Evolutionary conservation across 306 rosid genomes (phyloP), one percentile per base, ranked within the genome.

Genomic region (Trifolium dubium): DNA sequence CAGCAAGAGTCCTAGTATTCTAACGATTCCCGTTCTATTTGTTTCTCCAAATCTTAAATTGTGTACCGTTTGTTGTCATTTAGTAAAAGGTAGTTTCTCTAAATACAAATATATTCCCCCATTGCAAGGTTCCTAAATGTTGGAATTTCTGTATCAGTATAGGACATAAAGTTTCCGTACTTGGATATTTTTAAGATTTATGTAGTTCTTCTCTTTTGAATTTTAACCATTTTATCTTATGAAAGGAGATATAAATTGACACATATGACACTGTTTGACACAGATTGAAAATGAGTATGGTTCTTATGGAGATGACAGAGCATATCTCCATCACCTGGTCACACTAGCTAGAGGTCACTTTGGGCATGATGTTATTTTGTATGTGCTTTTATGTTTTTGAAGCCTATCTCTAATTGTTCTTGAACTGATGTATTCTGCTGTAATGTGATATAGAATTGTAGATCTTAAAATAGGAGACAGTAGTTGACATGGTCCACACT

Each of bases 261-360:
- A 59, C 8, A 35, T 43, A 69, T 58, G 79, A 56, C 64, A 67
- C 77, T 81, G 56, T 82, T 77, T 82, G 79, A 76, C 69, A 66
- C 96, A 94, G 97, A 79, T 93, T 86, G 98, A 93, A 84, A 93
- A 93, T 71, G 98, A 93, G 82, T 93, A 43, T 79, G 97, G 98
- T 77, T 93, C 96, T 10, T 93, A 83, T 70, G 98, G 97, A 78
- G 82, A 83, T 59, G 96, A 91, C 85, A 81, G 89, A 81, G 89
- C 86, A 32, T 93, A 93, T 82, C 93, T 93, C 77, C 89, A 80
- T 73, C 96, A 86, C 77, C 81, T 93, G 67, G 89, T 90, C 82
- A 64, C 79, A 30, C 55, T 88, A 77, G 92, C 96, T 47, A 87
- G 90, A 83, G 66, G 79, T 70, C 88, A 88, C 83, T 97, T 93